Base-by-base conservation (phyloP, 2,329 filamentous ascomycete genomes). In the Decorospora gaudefroyi region DNA sequence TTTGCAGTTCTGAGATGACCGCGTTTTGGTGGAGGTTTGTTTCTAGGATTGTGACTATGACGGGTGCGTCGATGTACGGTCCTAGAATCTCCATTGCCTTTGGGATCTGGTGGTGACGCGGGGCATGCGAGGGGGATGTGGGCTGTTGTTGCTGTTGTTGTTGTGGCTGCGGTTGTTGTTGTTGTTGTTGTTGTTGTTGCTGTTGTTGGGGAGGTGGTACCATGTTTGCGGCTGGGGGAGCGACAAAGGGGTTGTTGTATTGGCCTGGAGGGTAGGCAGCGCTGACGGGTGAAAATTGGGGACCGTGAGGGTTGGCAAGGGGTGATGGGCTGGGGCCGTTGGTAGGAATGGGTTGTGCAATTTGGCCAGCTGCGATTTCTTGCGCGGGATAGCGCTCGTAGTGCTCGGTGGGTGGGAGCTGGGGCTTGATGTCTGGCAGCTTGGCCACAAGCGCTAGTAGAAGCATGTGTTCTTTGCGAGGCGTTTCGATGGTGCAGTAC, bases 391-490 rank as follows among this genome's bases (percentile, higher is more conserved):
- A 52, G 10, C 49, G 51, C 17, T 68, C 57, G 19, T 57, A 64
- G n/a, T 51, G 59, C 19, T 61, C 48, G n/a, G 60, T 57, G 6
- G 57, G 49, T 36, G 50, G 49, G 11, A 46, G 57, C 28, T 69
- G 62, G 10, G 71, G 46, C 45, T 66, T 57, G 46, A 60, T 36
- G 55, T 73, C 57, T 23, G 59, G 67, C 42, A 61, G 65, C 52
- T 57, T 72, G 38, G 95, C 88, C 3, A 96, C 89, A 51, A 97
- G 87, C 1, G 92, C 87, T 15, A 91, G 82, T 6, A 97, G 76
- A 23, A 99, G 75, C 73, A 93, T 83, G 1, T 88, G 84, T 55
- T 95, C 86, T 0, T 83, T 77, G 11, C 87, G 80, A 2, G 81
- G 80, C 46, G 82, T 79, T 30, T 91, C 88, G 21, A 96, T 81